Base-by-base conservation (phyloP, 2,329 filamentous ascomycete species). In the Berkeleyomyces basicola region DNA sequence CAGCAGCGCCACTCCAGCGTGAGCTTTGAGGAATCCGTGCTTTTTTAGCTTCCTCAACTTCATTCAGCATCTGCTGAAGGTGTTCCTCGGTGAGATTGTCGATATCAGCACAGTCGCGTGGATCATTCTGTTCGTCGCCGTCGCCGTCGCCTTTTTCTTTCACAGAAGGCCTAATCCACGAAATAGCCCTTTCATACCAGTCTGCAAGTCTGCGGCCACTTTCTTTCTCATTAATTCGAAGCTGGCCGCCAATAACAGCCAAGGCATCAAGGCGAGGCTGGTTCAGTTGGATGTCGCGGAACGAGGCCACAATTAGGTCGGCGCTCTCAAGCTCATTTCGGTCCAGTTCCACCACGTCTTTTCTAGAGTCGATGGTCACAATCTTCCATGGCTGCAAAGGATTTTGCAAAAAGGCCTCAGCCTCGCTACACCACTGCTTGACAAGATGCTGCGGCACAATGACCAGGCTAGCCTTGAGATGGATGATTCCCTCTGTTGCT, bases 381-480 rank as follows among this genome's bases (percentile, higher is more conserved):
- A 75, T 57, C 3, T 67, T 62, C 33, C 43, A 64, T 6, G 61
- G 47, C 14, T 59, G 36, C 40, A 14, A 23, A 3, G 61, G 44
- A 0, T 61, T 47, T 0, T 58, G 40, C 7, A 75, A 67, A 63
- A 77, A 77, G 6, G 67, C 69, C 0, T 16, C 10, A 1, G 70
- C 68, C 64, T 77, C 74, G 0, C 59, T 44, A 3, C 59, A 62
- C 76, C 75, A 78, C 63, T 78, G 76, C 0, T 65, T 51, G 1
- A 74, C 70, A 33, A 78, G 70, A 64, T 76, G 74, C 2, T 64
- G 65, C 0, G 76, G 75, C 1, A 73, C 74, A 6, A 77, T 66
- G 3, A 77, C 67, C 33, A 78, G 69, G 1, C 73, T 74, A 0
- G 73, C 74, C 5, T 70, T 70, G n/a, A 68, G 57, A 69, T 64